Evolutionary conservation across 176 grass and related monocot genomes (phyloP), one percentile per base, ranked within the genome.

Genomic region (Triticum timopheevii): DNA sequence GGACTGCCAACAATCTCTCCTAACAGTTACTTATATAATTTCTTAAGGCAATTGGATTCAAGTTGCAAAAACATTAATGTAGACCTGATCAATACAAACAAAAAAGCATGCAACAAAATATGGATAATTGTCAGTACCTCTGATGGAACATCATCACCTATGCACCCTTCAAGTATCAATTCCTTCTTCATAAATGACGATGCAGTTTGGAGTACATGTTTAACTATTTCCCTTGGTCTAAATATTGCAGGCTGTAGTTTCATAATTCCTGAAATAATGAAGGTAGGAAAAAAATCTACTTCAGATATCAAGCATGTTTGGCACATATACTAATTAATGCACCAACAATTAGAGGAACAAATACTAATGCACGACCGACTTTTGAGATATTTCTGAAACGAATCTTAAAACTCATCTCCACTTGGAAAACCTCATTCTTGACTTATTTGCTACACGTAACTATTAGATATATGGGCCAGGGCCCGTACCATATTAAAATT

Each of bases 201-300:
- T 25, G 95, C 95, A 95, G 83, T 93, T 90, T 93, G 93, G 10
- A 98, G 93, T 49, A 95, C 95, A 92, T 98, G 89, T 76, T 89
- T 93, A 40, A 95, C 88, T 31, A 98, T 91, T 92, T 98, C 95
- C 89, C 93, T 98, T 72, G 95, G 95, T 88, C 93, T 95, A 80
- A 98, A 98, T 52, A 86, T 95, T 4, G 77, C 85, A 82, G 81
- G 62, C 62, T 98, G 93, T 87, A 98, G 82, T 92, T 95, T 91
- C 95, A 95, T 98, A 69, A 84, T 87, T 65, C 95, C 95, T 98
- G 82, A 70, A 87, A 86, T 50, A 65, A 85, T 19, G 9, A 79
- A 81, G 40, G 47, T 3, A 49, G 54, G 0, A 9, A 88, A 59
- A 45, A 11, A 83, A 65, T 72, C 27, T 52, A 72, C 13, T 86